Evolutionary conservation across 2,329 filamentous ascomycete species (phyloP), one percentile per base, ranked within the genome.

Genomic region (Akanthomyces dipterigenus): DNA sequence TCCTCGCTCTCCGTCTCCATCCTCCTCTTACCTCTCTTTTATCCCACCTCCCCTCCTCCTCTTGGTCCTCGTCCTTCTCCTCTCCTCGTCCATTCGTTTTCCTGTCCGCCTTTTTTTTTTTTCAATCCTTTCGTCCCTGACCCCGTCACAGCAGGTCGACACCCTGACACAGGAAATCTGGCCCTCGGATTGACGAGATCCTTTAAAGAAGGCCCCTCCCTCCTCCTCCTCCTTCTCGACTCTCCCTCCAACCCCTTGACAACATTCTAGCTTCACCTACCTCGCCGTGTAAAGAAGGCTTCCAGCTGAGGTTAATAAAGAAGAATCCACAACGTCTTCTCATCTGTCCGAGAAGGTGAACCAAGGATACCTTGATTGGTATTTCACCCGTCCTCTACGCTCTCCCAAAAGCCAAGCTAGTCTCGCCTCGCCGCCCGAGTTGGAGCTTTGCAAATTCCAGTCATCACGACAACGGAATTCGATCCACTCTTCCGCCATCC

Each of bases 21-120:
- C 77, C 77, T 81, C 75, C 76, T 81, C 79, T 77, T 77, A 79
- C 79, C 72, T 78, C 78, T 79, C 68, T 71, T 71, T 73, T 69
- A 65, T 71, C 67, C 71, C 71, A 73, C 73, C 72, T 73, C 70
- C 69, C 70, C 70, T 68, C 73, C 70, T 72, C 72, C 64, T 71
- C 65, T 63, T 67, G 64, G 63, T 64, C 67, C 67, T 68, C 51
- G 55, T 42, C n/a, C 70, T 69, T 69, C 16, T 34, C 45, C 20
- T 48, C 51, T 71, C 70, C 70, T 70, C 74, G 76, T 78, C 78
- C 78, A 82, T 78, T 82, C 80, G 77, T 83, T 82, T 77, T 75
- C 77, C 80, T 77, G 9, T 26, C 16, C 49, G 49, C 38, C 57
- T 76, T 76, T 75, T 76, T 72, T 40, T 76, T 76, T 75, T 76